Base-by-base conservation (phyloP, 2,329 filamentous ascomycete species). In the Ceratocystiopsis sp. region DNA sequence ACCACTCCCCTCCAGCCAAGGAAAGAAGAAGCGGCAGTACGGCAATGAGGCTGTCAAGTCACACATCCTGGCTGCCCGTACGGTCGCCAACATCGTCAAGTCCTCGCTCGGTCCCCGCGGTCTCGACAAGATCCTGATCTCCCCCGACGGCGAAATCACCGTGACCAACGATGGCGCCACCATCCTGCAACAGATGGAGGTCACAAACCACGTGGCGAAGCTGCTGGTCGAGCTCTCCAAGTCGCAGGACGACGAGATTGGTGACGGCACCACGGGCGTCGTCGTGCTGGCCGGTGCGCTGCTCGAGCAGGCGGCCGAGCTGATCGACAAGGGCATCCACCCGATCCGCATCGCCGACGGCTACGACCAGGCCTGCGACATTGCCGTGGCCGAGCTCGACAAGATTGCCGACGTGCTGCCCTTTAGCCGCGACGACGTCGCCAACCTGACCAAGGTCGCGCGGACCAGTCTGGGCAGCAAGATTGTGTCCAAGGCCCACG, bases 281-380 rank as follows among this genome's bases (percentile, higher is more conserved):
- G 91, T 98, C 42, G 93, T 98, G 40, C 68, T 98, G 52, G 91
- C 91, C 14, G 91, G 89, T 50, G 87, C 91, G 49, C 75, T 98
- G 50, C 71, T 98, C 48, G 93, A 98, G 65, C 89, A 96, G 66
- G 91, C 91, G 16, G 85, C 89, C 49, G 91, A 95, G 60, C 75
- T 98, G 54, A 96, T 98, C 61, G 93, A 98, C 73, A 98, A 98
- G 75, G 93, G 91, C 59, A 98, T 98, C 55, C 91, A 98, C 66
- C 91, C 91, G 48, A 98, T 98, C 61, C 75, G 93, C 54, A 96
- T 98, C 65, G 93, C 93, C 51, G 91, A 98, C 63, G 91, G 91
- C 42, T 98, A 94, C 65, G 91, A 98, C 60, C 79, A 93, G 57
- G 91, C 91, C 45, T 98, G 93, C 59, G 93, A 98, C 61, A 89